Percentiles rank a stretch among this genome's conserved stretches.
Conservation (phyloP, 2,329 filamentous ascomycete species). For the Diplodia corticola region DNA sequence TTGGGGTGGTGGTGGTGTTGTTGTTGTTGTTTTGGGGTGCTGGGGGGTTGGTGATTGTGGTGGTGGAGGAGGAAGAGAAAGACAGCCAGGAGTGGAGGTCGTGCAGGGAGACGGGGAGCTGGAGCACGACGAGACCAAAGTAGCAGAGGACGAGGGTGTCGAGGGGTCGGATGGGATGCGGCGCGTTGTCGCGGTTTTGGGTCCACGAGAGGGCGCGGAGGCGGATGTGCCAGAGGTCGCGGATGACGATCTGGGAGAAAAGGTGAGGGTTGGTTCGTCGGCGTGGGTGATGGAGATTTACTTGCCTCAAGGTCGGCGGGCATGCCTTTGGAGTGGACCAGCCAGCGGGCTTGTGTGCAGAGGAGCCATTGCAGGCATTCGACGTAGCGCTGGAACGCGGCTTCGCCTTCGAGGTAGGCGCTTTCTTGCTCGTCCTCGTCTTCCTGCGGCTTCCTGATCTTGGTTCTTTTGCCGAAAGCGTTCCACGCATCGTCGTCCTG, state of each 20-base stretch:
- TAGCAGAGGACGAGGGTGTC: constrained; percentile 81
- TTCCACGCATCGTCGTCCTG: constrained; percentile 8
- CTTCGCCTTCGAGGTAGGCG: constrained; percentile 61
- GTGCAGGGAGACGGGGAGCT: constrained; percentile 72
- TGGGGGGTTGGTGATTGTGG: not conserved
- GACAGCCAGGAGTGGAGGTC: constrained; percentile 68
- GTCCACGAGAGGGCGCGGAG: constrained; percentile 51
- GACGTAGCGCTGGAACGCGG: constrained; percentile 75
- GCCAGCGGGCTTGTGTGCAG: constrained; percentile 74
- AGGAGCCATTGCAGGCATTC: constrained; percentile 83
- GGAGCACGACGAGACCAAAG: constrained; percentile 71
- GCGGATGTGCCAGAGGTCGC: constrained; percentile 82
- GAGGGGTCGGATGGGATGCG: constrained; percentile 58
- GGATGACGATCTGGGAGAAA: constrained; percentile 55
- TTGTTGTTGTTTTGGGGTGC: too few species aligned
- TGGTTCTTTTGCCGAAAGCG: not conserved
- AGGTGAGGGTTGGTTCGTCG: not conserved
- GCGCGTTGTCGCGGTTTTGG: constrained; percentile 45
- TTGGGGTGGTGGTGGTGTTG: too few species aligned
- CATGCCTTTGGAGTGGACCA: constrained; percentile 67
- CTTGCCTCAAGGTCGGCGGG: constrained; percentile 70
- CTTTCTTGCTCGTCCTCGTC: constrained; percentile 57
- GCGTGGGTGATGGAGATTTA: not conserved
- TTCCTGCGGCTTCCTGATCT: not conserved
- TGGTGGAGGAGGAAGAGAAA: not conserved